These are phyloP conservation scores for Arabis hirsuta DNA, from an alignment of 345 rosid genomes.

Conservation along the genomic window DNA sequence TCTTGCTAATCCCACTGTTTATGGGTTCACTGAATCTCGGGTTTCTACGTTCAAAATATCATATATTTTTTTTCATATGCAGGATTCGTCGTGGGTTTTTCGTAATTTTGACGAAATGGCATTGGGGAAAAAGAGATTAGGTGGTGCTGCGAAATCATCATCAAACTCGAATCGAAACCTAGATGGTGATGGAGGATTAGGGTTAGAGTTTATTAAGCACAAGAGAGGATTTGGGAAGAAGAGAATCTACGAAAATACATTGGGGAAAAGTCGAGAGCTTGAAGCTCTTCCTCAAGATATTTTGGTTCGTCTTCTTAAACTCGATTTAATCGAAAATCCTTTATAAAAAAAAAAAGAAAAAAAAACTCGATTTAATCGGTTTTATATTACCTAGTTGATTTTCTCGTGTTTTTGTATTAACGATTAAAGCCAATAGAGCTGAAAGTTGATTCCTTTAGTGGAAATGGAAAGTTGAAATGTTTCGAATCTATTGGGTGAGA, in stretches of 20 bases:
- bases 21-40: conserved; percentile 15
- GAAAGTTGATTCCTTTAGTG: not conserved
- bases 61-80: not conserved
- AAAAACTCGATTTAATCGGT: no score
- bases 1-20: conserved; percentile 10
- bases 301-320: conserved; percentile 51
- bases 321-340: not conserved
- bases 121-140: conserved; percentile 42
- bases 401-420: conserved; percentile 1
- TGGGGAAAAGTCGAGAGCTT: conserved; percentile 45
- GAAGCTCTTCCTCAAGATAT: conserved; percentile 73
- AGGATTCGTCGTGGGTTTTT: conserved; percentile 17
- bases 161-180: conserved; percentile 12
- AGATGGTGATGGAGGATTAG: conserved; percentile 33
- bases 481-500: not conserved
- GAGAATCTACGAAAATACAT: conserved; percentile 50
- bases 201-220: conserved; percentile 49
- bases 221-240: conserved; percentile 62
- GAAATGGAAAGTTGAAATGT: conserved; percentile 8
- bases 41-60: not conserved
- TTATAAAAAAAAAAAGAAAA: no score
- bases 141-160: conserved; percentile 41
- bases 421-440: not conserved
- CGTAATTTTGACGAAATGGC: conserved; percentile 44
- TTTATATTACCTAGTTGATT: conserved; percentile 3